Evolutionary conservation across 2,329 filamentous ascomycete genomes (phyloP).

Genomic region (Mycosphaerelloides madeirae): DNA sequence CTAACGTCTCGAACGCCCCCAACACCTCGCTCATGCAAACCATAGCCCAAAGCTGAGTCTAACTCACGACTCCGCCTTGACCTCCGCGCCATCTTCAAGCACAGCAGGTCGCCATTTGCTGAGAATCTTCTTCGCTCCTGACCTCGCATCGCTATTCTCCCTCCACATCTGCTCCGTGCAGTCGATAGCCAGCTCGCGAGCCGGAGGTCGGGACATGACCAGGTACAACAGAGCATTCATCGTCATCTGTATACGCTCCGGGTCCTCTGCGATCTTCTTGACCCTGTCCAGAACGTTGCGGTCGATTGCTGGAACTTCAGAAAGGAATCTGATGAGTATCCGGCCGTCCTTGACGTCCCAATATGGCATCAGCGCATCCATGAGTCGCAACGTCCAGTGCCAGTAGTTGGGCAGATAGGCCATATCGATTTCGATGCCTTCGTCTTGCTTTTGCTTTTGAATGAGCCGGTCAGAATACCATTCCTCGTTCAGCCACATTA

Average conservation of each 20-base stretch:
- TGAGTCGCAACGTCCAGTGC: slow-evolving; percentile 43
- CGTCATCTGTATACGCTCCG: slow-evolving; percentile 57
- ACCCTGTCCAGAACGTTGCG: slow-evolving; percentile 67
- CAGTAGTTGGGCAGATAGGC: slow-evolving; percentile 26
- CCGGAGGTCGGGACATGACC: slow-evolving; percentile 56
- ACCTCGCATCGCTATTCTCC: slow-evolving; percentile 46
- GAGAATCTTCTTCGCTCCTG: slow-evolving; percentile 50
- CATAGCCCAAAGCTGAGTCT: no score
- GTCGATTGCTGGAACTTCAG: slow-evolving; percentile 81
- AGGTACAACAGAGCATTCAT: slow-evolving; percentile 56
- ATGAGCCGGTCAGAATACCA: slow-evolving; percentile 86
- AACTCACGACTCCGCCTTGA: slow-evolving; percentile 17
- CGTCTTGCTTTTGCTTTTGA: slow-evolving; percentile 31
- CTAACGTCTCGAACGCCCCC: no score
- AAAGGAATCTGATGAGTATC: slow-evolving; percentile 81
- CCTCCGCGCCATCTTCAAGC: slow-evolving; percentile 26
- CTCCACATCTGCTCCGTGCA: slow-evolving; percentile 56
- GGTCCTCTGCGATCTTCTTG: slow-evolving; percentile 58
- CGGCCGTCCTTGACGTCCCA: slow-evolving; percentile 81
- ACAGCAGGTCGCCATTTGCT: slow-evolving; percentile 52
- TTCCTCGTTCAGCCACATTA: slow-evolving; percentile 93
- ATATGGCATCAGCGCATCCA: slow-evolving; percentile 86
- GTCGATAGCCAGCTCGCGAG: slow-evolving; percentile 53
- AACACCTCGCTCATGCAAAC: no score
- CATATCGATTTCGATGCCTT: slow-evolving; percentile 9